A percentile compares a stretch with the other conserved stretches of the same genome.
Conservation (phyloP, 2,329 filamentous ascomycete species). For the Periconia sp. region DNA sequence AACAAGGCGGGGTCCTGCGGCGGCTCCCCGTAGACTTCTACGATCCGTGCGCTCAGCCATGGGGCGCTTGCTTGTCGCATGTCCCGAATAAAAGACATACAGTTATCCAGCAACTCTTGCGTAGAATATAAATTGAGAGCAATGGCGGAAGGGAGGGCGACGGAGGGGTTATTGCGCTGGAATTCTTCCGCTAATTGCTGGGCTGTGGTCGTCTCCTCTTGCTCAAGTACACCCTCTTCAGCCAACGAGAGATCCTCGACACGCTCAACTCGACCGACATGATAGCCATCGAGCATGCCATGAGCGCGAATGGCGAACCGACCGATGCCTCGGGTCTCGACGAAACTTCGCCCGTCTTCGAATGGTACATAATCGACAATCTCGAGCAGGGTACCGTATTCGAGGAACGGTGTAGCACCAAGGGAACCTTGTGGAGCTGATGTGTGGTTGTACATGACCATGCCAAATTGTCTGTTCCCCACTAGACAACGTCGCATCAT, state of each 20-base stretch:
- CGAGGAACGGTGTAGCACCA: slow-evolving; percentile 65
- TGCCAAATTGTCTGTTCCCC: slow-evolving; percentile 78
- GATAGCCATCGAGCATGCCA: slow-evolving; percentile 75
- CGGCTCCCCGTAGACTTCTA: slow-evolving; percentile 77
- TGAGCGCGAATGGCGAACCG: slow-evolving; percentile 75
- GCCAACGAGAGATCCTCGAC: slow-evolving; percentile 82
- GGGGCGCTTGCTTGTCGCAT: slow-evolving; percentile 73
- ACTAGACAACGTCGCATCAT: slow-evolving; percentile 84
- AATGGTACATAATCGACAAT: slow-evolving; percentile 77
- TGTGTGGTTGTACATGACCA: slow-evolving; percentile 74
- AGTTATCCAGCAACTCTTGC: slow-evolving; percentile 69
- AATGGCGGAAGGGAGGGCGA: slow-evolving; percentile 26
- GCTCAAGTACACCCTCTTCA: slow-evolving; percentile 80
- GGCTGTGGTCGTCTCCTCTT: slow-evolving; percentile 63
- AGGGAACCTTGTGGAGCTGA: slow-evolving; percentile 60
- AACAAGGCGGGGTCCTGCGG: slow-evolving; percentile 78
- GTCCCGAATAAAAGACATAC: slow-evolving; percentile 69
- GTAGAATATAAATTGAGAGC: slow-evolving; percentile 69
- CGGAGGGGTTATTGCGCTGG: slow-evolving; percentile 41
- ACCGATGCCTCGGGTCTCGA: slow-evolving; percentile 78
- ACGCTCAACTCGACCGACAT: slow-evolving; percentile 75
- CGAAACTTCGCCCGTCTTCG: slow-evolving; percentile 78
- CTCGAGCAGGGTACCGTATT: slow-evolving; percentile 78
- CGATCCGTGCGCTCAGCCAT: slow-evolving; percentile 76
- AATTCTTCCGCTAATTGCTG: slow-evolving; percentile 42